Base-by-base conservation (phyloP, 306 rosid genomes). In the Spatholobus suberectus region DNA sequence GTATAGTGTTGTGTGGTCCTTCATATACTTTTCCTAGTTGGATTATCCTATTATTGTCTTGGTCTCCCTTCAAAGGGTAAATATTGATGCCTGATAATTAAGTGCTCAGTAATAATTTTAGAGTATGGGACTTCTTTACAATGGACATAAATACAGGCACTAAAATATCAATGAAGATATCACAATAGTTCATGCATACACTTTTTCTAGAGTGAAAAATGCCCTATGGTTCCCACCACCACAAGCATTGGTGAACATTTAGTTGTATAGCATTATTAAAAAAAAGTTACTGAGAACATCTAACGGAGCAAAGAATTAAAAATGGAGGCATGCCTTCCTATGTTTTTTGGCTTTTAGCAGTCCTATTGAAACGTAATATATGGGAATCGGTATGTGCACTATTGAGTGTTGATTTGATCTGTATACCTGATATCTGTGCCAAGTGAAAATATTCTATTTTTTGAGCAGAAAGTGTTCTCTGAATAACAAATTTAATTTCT, bases 1-100 rank as follows among this genome's bases (percentile, higher is more conserved):
- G 90, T 87, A 87, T 20, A 20, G n/a, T 68, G 52, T 37, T 75
- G 29, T 24, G 20, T 63, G n/a, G 57, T 59, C 52, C 44, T 63
- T 32, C 72, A 29, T 80, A 38, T 57, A 35, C 37, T 66, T 52
- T 21, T 73, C 70, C n/a, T 83, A 18, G 37, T 78, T 75, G 65
- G 40, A 51, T 54, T 51, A 40, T 65, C 58, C 43, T 75, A 52
- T 55, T 3, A 5, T 41, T 17, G 17, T 43, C 27, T 65, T 35
- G 38, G 73, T 37, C 72, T 38, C 49, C 7, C 21, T 8, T 54
- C 18, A 20, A 67, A 54, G 20, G 47, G 58, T 52, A 3, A 55
- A 9, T 9, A 27, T 17, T 34, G 29, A 37, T 37, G 10, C 2
- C 44, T 8, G 66, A 49, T 67, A 68, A 32, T 71, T 9, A 78